Evolutionary conservation across 345 rosid species (phyloP).

Genomic region (Euphorbia pulcherrima): DNA sequence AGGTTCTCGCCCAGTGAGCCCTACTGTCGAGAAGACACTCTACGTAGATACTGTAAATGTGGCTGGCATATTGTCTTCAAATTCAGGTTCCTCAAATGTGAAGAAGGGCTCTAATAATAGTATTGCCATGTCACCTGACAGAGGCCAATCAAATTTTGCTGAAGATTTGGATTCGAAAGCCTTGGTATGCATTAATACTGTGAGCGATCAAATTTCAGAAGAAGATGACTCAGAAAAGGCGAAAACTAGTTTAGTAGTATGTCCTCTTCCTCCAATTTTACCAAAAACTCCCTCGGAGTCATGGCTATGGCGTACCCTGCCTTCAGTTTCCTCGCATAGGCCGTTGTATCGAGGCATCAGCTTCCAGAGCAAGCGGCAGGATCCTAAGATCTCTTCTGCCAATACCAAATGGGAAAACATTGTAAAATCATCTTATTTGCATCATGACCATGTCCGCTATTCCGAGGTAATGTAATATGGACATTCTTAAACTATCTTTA

Average conservation of each 20-base stretch:
- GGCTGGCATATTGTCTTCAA: conserved; percentile 27
- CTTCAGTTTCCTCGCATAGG: conserved; percentile 44
- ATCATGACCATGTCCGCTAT: conserved; percentile 75
- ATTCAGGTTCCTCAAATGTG: conserved; percentile 27
- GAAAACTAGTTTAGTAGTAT: conserved; percentile 5
- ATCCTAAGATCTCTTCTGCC: conserved; percentile 27
- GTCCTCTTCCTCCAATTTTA: conserved; percentile 50
- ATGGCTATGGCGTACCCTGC: conserved; percentile 81
- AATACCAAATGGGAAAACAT: conserved; percentile 89
- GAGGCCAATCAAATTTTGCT: conserved; percentile 20
- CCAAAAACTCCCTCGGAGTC: conserved; percentile 87
- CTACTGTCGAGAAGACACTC: conserved; percentile 54
- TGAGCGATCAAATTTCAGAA: conserved; percentile 19
- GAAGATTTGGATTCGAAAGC: conserved; percentile 32
- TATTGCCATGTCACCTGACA: conserved; percentile 11
- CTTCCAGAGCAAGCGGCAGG: conserved; percentile 39
- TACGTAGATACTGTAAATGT: conserved; percentile 54
- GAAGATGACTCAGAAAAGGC: conserved; percentile 28
- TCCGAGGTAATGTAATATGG: conserved; percentile 55
- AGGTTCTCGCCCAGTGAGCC: conserved; percentile 37
- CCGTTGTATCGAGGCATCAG: conserved; percentile 28
- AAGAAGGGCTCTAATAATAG: conserved; percentile 16
- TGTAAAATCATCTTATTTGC: conserved; percentile 74
- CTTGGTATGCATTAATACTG: conserved; percentile 25
- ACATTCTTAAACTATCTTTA: not conserved